These are phyloP conservation scores for Margaritispora aquatica DNA, from an alignment of 495 filamentous ascomycete genomes.

Conservation along the genomic window DNA sequence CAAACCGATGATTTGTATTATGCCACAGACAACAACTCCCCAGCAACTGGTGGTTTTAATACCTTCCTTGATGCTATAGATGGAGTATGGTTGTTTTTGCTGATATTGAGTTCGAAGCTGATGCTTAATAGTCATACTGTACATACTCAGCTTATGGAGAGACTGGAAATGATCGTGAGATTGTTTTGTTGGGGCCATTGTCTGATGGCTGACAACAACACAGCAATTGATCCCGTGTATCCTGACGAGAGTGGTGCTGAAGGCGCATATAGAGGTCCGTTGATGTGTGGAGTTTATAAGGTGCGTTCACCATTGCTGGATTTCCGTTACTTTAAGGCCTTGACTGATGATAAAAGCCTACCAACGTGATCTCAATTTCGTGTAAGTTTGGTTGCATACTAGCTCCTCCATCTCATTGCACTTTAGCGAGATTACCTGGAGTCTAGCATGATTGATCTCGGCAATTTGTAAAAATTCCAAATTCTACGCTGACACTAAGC, in stretches of 20 bases:
- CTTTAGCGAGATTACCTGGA: too few relatives aligned
- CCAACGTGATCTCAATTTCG: slow-evolving; percentile 54
- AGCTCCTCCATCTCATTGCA: too few relatives aligned
- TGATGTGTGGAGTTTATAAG: slow-evolving; percentile 57
- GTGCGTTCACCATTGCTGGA: too few relatives aligned
- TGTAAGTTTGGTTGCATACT: slow-evolving; percentile 31
- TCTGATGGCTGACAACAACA: not conserved
- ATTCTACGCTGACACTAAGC: not conserved
- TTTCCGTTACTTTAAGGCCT: too few relatives aligned
- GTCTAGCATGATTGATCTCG: not conserved
- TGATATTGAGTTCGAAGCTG: slow-evolving; percentile 30
- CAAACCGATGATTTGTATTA: slow-evolving; percentile 24
- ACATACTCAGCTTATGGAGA: slow-evolving; percentile 41
- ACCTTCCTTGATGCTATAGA: slow-evolving; percentile 57
- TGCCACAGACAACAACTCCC: slow-evolving; percentile 26
- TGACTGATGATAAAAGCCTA: slow-evolving; percentile 18
- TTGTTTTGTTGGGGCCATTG: slow-evolving; percentile 17
- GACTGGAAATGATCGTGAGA: slow-evolving; percentile 23
- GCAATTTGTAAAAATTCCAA: not conserved
- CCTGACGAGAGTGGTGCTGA: slow-evolving; percentile 43
- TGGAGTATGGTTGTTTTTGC: slow-evolving; percentile 38
- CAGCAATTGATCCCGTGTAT: slow-evolving; percentile 43
- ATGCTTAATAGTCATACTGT: slow-evolving; percentile 58
- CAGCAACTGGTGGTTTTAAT: slow-evolving; percentile 28
- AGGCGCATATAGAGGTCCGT: slow-evolving; percentile 47